Percentiles rank a stretch among this genome's conserved stretches.
Conservation (phyloP, 129 eudicot species). For the Arctium minus region DNA sequence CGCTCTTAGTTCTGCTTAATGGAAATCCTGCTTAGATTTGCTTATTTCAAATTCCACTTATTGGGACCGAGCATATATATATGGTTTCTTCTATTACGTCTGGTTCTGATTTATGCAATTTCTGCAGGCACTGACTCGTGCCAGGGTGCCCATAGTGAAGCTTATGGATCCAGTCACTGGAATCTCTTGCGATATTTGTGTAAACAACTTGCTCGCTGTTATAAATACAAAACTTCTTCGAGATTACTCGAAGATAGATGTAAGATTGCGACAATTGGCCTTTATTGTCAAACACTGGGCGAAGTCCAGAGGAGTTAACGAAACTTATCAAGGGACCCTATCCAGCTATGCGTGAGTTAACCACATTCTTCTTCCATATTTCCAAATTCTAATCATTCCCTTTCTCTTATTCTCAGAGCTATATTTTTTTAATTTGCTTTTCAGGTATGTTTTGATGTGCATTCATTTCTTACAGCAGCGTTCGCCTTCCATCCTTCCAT, state of each 20-base stretch:
- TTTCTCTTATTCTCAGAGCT: background rate
- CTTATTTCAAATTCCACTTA: too few species aligned
- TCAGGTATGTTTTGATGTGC: constrained; percentile 98
- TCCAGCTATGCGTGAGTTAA: constrained; percentile 96
- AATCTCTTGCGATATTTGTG: constrained; percentile 86
- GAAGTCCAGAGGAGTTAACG: constrained; percentile 83
- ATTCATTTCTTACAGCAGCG: constrained; percentile 92
- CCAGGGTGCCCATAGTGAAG: constrained; percentile 97
- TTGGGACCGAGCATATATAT: background rate
- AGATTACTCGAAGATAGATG: constrained; percentile 84
- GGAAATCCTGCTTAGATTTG: too few species aligned
- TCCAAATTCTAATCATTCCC: background rate
- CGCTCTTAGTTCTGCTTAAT: too few species aligned
- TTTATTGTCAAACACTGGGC: constrained; percentile 98
- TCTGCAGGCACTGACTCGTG: constrained; percentile 79
- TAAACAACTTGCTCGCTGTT: constrained; percentile 91
- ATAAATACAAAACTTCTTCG: constrained; percentile 82
- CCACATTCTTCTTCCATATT: background rate
- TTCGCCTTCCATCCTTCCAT: constrained; percentile 87
- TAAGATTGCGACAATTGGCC: constrained; percentile 78
- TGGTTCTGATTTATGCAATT: background rate
- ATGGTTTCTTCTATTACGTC: background rate
- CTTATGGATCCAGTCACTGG: constrained; percentile 92
- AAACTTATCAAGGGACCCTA: constrained; percentile 90
- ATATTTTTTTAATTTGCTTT: constrained; percentile 15